Base-by-base conservation (phyloP, 768 basidiomycete species). In the Suillus subluteus region DNA sequence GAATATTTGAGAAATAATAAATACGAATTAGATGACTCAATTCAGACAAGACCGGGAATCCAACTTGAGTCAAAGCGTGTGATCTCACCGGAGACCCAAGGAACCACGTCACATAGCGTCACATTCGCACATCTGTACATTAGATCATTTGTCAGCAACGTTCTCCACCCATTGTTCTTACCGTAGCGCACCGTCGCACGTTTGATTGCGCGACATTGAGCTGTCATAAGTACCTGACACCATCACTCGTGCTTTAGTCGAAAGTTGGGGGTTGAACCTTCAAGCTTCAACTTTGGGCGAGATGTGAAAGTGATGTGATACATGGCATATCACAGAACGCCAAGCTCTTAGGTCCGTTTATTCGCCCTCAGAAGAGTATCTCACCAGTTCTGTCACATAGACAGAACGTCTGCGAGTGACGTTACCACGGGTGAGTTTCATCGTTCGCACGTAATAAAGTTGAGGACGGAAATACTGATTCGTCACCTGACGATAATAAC, bases 1-100 rank as follows among this genome's bases (percentile, higher is more conserved):
- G 74, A 78, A 77, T 77, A 74, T 69, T n/a, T 76, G 74, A 69
- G 72, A 77, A 75, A 74, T 72, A 66, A 66, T 68, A 70, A 76
- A 55, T 70, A 72, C 68, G 48, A 65, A 64, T 69, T 69, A 70
- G 69, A 77, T 77, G 77, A 77, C 70, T 78, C 75, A 72, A 78
- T 71, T 69, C 38, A 71, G 76, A 77, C 74, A 75, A 73, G 72
- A 66, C 67, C 62, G 59, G 41, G n/a, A 64, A 37, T 63, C 41
- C 8, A 30, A 50, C 12, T 64, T 18, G 26, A 40, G 58, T 62
- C 64, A 65, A 65, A 65, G 59, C 59, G 59, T 65, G 59, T 23
- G 32, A 61, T 61, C 40, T 59, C 56, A 58, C 56, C 12, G 16
- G 35, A 13, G 58, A 58, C n/a, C 56, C n/a, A 58, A 58, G 58